phyloP scores from a whole-genome alignment of 202 grass and related monocot species.

The Brachypodium distachyon region DNA sequence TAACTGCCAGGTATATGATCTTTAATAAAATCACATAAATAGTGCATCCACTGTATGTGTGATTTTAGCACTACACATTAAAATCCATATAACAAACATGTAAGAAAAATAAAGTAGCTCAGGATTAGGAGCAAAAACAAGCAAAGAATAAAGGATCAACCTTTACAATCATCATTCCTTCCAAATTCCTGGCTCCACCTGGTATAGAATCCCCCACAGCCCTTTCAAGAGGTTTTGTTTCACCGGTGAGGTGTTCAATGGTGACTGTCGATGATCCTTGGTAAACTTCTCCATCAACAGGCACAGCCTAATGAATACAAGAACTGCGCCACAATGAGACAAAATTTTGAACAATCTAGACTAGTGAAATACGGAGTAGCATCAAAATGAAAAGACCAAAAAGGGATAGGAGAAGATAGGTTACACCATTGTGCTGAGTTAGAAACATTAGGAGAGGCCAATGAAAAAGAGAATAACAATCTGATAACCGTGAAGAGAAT shows the following conservation, averaged over 20 bases:
- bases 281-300: constrained; percentile 96
- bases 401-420: neutral
- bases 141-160: constrained; percentile 27
- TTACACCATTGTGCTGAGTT: neutral
- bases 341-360: constrained; percentile 30
- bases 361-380: neutral
- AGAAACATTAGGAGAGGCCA: neutral
- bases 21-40: neutral
- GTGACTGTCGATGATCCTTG: constrained; percentile 95
- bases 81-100: neutral
- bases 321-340: constrained; percentile 36
- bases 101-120: neutral
- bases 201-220: constrained; percentile 83
- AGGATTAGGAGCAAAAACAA: neutral
- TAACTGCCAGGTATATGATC: neutral
- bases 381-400: neutral
- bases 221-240: constrained; percentile 89
- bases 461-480: neutral
- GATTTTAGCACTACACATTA: neutral
- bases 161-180: constrained; percentile 99
- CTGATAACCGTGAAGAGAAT: neutral
- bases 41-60: neutral
- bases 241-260: constrained; percentile 90
- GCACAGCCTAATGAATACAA: constrained; percentile 78
- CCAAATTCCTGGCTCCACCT: constrained; percentile 88